Conservation (phyloP, 768 basidiomycete species). For the Rhodocollybia butyracea region DNA sequence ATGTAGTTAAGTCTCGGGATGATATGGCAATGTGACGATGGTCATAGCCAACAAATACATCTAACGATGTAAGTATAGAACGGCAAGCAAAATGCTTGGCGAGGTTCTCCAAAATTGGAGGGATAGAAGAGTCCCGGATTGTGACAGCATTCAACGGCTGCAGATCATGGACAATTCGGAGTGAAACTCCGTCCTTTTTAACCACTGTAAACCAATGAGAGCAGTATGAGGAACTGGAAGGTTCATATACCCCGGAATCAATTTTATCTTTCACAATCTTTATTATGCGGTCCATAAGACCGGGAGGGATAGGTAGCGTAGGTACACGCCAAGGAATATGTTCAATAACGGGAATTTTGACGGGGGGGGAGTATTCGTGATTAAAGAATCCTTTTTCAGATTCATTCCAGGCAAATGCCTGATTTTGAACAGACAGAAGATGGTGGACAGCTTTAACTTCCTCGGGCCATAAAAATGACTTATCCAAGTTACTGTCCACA, state of each 20-base stretch:
- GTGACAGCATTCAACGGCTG: constrained; percentile 23
- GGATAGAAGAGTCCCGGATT: constrained; percentile 16
- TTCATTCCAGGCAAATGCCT: constrained; percentile 17
- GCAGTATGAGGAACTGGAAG: neutral
- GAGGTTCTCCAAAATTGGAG: constrained; percentile 13
- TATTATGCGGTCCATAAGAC: constrained; percentile 10
- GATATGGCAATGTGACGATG: constrained; percentile 19
- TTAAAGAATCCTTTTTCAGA: constrained; percentile 13
- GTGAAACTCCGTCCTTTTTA: constrained; percentile 16
- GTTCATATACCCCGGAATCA: constrained; percentile 12
- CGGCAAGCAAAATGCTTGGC: constrained; percentile 12
- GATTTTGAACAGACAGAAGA: constrained; percentile 12
- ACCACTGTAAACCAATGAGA: constrained; percentile 9
- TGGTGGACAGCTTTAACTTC: constrained; percentile 11
- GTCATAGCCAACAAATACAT: constrained; percentile 25
- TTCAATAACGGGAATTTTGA: constrained; percentile 16
- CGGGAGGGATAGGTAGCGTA: constrained; percentile 16
- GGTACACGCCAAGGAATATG: constrained; percentile 20
- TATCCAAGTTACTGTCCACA: neutral
- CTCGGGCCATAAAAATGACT: constrained; percentile 13
- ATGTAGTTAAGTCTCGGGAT: constrained; percentile 29
- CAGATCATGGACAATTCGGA: constrained; percentile 21
- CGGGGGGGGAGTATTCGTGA: constrained; percentile 17
- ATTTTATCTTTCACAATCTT: constrained; percentile 15
- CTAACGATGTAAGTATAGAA: no score